Base-by-base conservation (phyloP, 2,329 filamentous ascomycete species). In the Talaromyces sp. region DNA sequence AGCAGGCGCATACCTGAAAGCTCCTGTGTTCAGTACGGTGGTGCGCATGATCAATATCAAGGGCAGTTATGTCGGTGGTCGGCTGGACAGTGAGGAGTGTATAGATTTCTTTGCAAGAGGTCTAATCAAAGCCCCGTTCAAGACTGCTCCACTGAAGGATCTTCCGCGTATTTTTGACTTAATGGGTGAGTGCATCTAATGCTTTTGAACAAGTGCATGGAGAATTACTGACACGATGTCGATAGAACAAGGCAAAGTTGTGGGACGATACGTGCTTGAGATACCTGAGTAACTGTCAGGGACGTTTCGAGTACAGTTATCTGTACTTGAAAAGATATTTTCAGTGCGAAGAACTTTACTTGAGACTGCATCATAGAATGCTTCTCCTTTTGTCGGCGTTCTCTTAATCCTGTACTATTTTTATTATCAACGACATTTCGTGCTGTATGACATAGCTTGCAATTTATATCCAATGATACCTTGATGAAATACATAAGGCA, bases 21-120 rank as follows among this genome's bases (percentile, higher is more conserved):
- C 93, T 1, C 91, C 92, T 45, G 93, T 97, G 63, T 97, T 97
- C 77, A 89, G 93, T 75, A 92, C 90, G 8, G 94, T 97, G 68
- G 84, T 94, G 74, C 85, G 89, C 80, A 97, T 97, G 92, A 89
- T 97, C 82, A 89, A 80, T 72, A 97, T 98, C 84, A 91, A 91
- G 83, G 93, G 93, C 67, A 92, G 89, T 72, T 97, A 97, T 76
- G 94, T 98, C 70, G 94, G 94, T 65, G 97, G 96, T 83, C 87
- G 94, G 70, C 88, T 90, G 76, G 94, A 98, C 76, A 90, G 89
- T 0, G 86, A 89, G 62, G 94, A 98, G 83, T 93, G 94, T 2
- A 84, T 98, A 68, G 93, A 97, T 70, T 97, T 97, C 83, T 97
- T 87, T 84, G 82, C 85, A 65, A 85, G 90, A 24, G 94, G 94